Base-by-base conservation (phyloP, 345 rosid species). In the Melastoma malabathricum region DNA sequence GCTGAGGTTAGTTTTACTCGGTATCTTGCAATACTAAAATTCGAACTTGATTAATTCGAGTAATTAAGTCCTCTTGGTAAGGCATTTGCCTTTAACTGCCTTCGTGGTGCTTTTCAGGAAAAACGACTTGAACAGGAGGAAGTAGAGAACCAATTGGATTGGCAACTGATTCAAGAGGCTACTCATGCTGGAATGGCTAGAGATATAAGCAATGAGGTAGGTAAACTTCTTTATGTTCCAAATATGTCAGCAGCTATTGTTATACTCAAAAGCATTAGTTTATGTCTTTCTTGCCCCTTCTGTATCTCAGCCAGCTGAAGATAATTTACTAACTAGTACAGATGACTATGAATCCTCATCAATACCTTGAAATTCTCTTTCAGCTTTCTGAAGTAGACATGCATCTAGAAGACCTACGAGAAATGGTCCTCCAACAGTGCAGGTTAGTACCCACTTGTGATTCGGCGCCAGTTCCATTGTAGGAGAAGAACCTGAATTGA, bases 171-270 rank as follows among this genome's bases (percentile, higher is more conserved):
- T 55, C 71, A 67, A 62, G 93, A 84, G 58, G 81, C 79, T 55
- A 75, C 83, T 62, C 72, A 80, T 69, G 79, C 86, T 45, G 72
- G 74, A 71, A 72, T 82, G 74, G 70, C 86, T 50, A 74, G 75
- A 68, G 77, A 84, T 58, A 54, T 82, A 29, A 77, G 77, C 64
- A 73, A 71, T 10, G 87, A 81, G 84, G 89, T 74, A 81, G 84
- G 89, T 74, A 60, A 19, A 4, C 15, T 50, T 23, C 16, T 45
- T n/a, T 18, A 45, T 5, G 3, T 45, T 45, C 41, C 6, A 34
- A 34, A 34, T 34, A 8, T 34, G 41, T 34, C 2, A 2, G 41
- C 41, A 34, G 12, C 41, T 34, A 34, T 7, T 6, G 41, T 34
- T 34, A 34, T 34, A 9, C 41, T 7, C 12, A 12, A 34, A 34